Evolutionary conservation across 2,329 filamentous ascomycete species (phyloP).

Genomic region (Nannizziopsis arthrosporioides): DNA sequence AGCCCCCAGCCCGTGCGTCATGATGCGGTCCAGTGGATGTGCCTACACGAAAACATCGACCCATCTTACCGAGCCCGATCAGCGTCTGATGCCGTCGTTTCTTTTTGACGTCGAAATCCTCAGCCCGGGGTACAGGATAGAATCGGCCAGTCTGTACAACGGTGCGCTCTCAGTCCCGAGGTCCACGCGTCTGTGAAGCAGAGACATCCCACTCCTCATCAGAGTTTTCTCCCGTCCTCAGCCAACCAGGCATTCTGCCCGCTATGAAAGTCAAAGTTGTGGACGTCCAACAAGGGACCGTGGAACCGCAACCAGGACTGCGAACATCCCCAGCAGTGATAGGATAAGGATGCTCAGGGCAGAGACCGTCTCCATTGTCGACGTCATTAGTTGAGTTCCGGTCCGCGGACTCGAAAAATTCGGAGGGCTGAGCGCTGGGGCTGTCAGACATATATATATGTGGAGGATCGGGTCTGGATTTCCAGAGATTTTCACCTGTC

Average conservation of each 20-base stretch:
- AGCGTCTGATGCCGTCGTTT: not conserved
- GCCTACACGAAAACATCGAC: too few species aligned
- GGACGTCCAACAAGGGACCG: not conserved
- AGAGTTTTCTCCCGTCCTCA: too few species aligned
- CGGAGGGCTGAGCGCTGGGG: not conserved
- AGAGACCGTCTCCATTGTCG: slow-evolving; percentile 5
- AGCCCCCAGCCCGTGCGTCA: not conserved
- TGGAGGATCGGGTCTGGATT: too few species aligned
- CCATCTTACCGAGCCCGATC: too few species aligned
- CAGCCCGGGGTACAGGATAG: too few species aligned
- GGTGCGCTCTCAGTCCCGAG: too few species aligned
- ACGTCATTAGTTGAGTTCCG: slow-evolving; percentile 8
- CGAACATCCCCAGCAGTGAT: not conserved
- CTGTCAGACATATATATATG: not conserved
- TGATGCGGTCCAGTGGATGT: not conserved
- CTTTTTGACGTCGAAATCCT: not conserved
- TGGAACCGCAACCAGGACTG: not conserved
- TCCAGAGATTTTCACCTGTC: too few species aligned
- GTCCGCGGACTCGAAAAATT: slow-evolving; percentile 4
- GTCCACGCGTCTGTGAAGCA: too few species aligned
- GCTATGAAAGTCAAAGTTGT: slow-evolving; percentile 7
- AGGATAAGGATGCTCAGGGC: slow-evolving; percentile 7
- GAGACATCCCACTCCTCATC: too few species aligned
- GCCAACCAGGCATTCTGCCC: not conserved
- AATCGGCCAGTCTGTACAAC: too few species aligned